Percentiles rank a stretch among this genome's conserved stretches.
These are phyloP conservation scores for Pythium coloratum DNA, from an alignment of 352 stramenopile species.

Conservation along the genomic window DNA sequence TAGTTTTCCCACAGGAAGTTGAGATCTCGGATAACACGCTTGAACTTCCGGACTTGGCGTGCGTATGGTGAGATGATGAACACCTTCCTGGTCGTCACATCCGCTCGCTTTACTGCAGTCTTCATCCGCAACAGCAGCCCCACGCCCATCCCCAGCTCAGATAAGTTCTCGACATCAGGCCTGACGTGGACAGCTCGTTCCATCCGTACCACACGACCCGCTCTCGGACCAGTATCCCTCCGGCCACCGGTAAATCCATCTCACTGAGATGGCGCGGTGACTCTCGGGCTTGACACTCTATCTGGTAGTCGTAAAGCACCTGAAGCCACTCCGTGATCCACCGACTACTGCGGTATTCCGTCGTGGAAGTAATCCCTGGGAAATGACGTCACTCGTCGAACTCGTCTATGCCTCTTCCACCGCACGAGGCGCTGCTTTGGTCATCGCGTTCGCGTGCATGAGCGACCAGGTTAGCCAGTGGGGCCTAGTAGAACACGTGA, in stretches of 20 bases:
- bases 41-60: not conserved
- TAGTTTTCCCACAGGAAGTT: not conserved
- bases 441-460: not conserved
- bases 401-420: not conserved
- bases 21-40: not conserved
- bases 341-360: not conserved
- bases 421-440: not conserved
- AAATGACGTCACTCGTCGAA: not conserved
- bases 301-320: not conserved
- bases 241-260: not conserved
- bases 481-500: not conserved
- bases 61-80: not conserved
- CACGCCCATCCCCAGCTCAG: not conserved
- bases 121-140: not conserved
- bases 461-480: constrained; percentile 5
- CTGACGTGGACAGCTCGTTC: not conserved
- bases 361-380: not conserved
- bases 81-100: not conserved
- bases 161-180: not conserved
- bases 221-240: not conserved
- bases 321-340: not conserved
- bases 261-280: not conserved
- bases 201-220: not conserved
- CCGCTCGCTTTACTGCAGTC: not conserved
- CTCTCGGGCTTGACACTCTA: not conserved